These are phyloP conservation scores for Acanthamoeba pearcei DNA, from an alignment of 208 protist species.

Conservation along the genomic window DNA sequence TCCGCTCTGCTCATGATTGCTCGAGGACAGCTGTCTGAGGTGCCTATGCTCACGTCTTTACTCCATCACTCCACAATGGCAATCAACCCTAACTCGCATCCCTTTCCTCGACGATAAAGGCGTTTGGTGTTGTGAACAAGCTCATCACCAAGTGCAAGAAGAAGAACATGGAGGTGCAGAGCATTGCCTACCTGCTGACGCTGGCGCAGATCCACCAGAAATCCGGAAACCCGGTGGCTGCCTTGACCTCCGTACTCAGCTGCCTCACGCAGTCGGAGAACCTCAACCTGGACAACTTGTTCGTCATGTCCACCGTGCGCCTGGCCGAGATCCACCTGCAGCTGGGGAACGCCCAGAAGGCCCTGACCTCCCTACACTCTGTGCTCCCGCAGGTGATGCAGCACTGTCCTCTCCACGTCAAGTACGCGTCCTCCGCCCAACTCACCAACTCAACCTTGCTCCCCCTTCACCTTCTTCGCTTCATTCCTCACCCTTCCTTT, in stretches of 20 bases:
- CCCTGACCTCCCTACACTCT: not conserved
- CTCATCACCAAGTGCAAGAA: slow-evolving; percentile 53
- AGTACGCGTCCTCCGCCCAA: not conserved
- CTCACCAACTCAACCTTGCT: not conserved
- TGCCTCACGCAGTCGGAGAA: slow-evolving; percentile 70
- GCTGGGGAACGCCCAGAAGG: slow-evolving; percentile 17
- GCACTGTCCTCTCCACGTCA: slow-evolving; percentile 60
- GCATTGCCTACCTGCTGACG: slow-evolving; percentile 31
- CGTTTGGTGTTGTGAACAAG: not conserved
- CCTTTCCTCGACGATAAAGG: not conserved
- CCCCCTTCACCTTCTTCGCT: not conserved
- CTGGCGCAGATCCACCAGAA: slow-evolving; percentile 62
- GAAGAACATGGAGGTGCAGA: slow-evolving; percentile 66
- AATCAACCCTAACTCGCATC: not conserved
- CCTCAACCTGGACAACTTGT: slow-evolving; percentile 58
- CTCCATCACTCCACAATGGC: not conserved
- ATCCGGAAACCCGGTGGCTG: slow-evolving; percentile 11
- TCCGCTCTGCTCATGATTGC: slow-evolving; percentile 9
- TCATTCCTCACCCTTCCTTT: not conserved
- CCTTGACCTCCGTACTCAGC: slow-evolving; percentile 40
- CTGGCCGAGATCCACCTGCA: slow-evolving; percentile 68
- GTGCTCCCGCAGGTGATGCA: slow-evolving; percentile 61
- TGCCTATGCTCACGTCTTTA: not conserved
- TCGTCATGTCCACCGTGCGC: slow-evolving; percentile 37
- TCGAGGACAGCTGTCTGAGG: slow-evolving; percentile 32